Evolutionary conservation across 805 yeast species (phyloP), one percentile per base, ranked within the genome.

Genomic region (Monosporozyma servazzii): DNA sequence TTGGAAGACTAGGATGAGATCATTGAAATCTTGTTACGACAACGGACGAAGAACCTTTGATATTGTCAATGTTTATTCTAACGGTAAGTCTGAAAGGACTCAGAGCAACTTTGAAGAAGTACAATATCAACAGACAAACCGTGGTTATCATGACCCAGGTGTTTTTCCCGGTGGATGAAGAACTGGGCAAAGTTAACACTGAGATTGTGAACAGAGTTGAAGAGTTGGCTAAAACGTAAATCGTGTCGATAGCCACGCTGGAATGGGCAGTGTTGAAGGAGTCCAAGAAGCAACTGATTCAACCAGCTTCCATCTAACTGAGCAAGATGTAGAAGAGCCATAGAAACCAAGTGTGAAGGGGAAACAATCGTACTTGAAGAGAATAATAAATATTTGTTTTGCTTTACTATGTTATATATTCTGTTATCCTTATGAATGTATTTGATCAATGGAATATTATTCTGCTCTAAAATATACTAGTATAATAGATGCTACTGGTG

Each of bases 161-260:
- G 23, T 73, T 52, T 53, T 60, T 50, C 48, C 64, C 69, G 5
- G 66, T 65, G 10, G 76, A 70, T 47, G 62, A 63, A 43, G 20
- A 30, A 5, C 23, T 37, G 17, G 48, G 27, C 6, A 53, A 53
- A 6, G 45, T 46, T 11, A 74, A 74, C 44, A 52, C 47, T 18
- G 64, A 61, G 37, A 74, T 78, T 47, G 67, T 80, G 43, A 56
- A 62, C 6, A 67, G 86, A 47, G 80, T 82, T 15, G 84, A 80
- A 57, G 71, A 75, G 56, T 33, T 83, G 3, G 73, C 88, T 2
- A 68, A 71, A 51, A 74, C 75, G 54, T 63, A 69, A 44, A 66
- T 59, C 6, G 76, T 75, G 17, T 60, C 78, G 2, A 80, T 82
- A 86, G 79, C 84, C 2, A 67, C 67, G 73, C 81, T 15, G 86